Evolutionary conservation across 495 filamentous ascomycete species (phyloP), one percentile per base, ranked within the genome.

Genomic region (Pseudevernia furfuracea): DNA sequence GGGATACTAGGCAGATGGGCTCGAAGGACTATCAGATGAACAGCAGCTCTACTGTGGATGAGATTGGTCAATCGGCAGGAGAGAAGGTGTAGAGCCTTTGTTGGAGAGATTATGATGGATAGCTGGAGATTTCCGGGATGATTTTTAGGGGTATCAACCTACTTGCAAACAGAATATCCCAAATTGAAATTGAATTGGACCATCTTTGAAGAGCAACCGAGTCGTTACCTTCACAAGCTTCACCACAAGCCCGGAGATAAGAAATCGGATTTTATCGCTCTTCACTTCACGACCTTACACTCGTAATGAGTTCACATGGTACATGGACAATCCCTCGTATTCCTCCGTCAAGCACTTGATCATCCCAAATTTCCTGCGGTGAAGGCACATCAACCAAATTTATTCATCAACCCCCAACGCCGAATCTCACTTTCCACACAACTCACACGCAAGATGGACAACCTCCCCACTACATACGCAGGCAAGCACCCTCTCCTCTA

Each of bases 1-100:
- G 85, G 76, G 86, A 92, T 71, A 87, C 83, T 3, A 75, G 80
- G 25, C 82, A 86, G 71, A 80, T 93, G 71, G 89, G 89, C 38
- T 77, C 63, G 53, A 70, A 70, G 64, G 69, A 65, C n/a, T 68
- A 68, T 61, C 65, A 71, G 38, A 65, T 52, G 60, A 37, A 61
- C 12, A 66, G 68, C 56, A 44, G 30, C 21, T 60, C 59, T n/a
- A 61, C 43, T 19, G 64, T 71, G 10, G 62, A 71, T 63, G 36
- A 44, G 17, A 41, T 59, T 59, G 21, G 36, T 41, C 57, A 41
- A 25, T 59, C 56, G 37, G 7, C 30, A 38, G 55, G 55, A 34
- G 53, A 44, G 10, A 59, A 59, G 43, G 62, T 63, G 15, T 38
- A 41, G 15, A 17, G 15, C 19, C 15, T 30, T 14, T 62, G 17